Base-by-base conservation (phyloP, 805 yeast species). In the Candida ficus region DNA sequence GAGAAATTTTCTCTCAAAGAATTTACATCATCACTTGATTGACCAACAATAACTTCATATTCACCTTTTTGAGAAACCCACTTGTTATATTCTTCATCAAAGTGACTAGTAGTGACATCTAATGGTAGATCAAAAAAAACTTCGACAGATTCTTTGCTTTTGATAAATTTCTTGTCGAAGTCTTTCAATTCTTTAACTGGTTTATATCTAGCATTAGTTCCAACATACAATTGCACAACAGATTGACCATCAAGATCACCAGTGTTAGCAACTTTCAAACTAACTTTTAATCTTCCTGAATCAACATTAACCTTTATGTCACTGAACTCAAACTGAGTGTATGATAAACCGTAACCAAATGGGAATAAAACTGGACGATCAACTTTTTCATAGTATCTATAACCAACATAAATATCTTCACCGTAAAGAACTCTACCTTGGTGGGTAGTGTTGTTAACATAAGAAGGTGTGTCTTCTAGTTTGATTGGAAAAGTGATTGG, bases 351-450 rank as follows among this genome's bases (percentile, higher is more conserved):
- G 49, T 58, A 66, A 3, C 86, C 85, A 56, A 80, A 80, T 27
- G 84, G 79, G 64, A 70, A 79, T 35, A 70, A 61, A 4, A 73
- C 77, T 20, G 64, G 64, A 36, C 57, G 60, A 44, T 70, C 66
- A 29, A 63, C 52, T 57, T 72, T 73, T 48, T 80, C 84, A 58
- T 74, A 80, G 61, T 60, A 76, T 43, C 78, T 63, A 63, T 80
- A 78, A 18, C 85, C 86, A 38, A 80, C 75, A 52, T 66, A 79
- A 31, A 80, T 72, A 54, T 78, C 84, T 55, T 80, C 87, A 43
- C 85, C 83, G 48, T 80, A 80, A 38, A 72, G 52, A 19, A 71
- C 76, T 42, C 70, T 63, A 33, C 83, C 83, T 47, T 66, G 66
- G 47, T 68, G 70, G 11, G 78, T 64, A 29, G 64, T 63, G 62